phyloP scores from a whole-genome alignment of 208 protist species.

The Leishmania arabica region DNA sequence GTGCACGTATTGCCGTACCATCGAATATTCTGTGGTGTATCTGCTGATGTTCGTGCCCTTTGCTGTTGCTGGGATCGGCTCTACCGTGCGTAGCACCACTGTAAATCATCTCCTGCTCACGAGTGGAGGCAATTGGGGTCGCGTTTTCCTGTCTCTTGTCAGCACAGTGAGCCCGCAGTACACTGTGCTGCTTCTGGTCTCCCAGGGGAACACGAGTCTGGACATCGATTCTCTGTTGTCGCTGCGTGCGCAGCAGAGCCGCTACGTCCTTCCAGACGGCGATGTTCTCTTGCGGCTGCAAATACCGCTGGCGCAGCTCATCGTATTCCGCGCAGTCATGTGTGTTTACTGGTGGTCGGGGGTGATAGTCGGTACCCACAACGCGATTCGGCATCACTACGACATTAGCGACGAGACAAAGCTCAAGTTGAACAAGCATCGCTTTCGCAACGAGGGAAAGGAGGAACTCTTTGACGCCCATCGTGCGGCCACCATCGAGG shows the following conservation, averaged over 20 bases:
- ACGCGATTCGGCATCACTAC: slow-evolving; percentile 74
- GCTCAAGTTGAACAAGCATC: slow-evolving; percentile 57
- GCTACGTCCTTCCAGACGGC: slow-evolving; percentile 5
- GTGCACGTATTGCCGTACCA: slow-evolving; percentile 65
- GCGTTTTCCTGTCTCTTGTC: slow-evolving; percentile 52
- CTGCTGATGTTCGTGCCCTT: slow-evolving; percentile 59
- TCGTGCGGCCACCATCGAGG: slow-evolving; percentile 68
- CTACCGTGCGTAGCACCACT: slow-evolving; percentile 44
- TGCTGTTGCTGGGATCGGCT: slow-evolving; percentile 52
- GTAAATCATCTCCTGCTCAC: slow-evolving; percentile 42
- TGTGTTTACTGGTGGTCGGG: slow-evolving; percentile 60
- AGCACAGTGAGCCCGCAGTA: slow-evolving; percentile 68
- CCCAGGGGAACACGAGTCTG: not conserved
- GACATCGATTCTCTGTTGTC: not conserved
- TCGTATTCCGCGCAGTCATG: slow-evolving; percentile 42
- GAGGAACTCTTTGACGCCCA: slow-evolving; percentile 65
- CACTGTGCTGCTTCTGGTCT: slow-evolving; percentile 9
- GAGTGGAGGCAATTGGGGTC: slow-evolving; percentile 52
- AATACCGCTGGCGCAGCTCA: slow-evolving; percentile 41
- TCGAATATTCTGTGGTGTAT: slow-evolving; percentile 53
- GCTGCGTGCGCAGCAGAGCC: slow-evolving; percentile 12
- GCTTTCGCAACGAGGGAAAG: slow-evolving; percentile 58
- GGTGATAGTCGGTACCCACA: slow-evolving; percentile 58
- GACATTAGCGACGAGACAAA: slow-evolving; percentile 81
- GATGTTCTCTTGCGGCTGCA: slow-evolving; percentile 23